These are phyloP conservation scores for Botrytis sinoallii DNA, from an alignment of 2,329 filamentous ascomycete genomes.

Conservation along the genomic window DNA sequence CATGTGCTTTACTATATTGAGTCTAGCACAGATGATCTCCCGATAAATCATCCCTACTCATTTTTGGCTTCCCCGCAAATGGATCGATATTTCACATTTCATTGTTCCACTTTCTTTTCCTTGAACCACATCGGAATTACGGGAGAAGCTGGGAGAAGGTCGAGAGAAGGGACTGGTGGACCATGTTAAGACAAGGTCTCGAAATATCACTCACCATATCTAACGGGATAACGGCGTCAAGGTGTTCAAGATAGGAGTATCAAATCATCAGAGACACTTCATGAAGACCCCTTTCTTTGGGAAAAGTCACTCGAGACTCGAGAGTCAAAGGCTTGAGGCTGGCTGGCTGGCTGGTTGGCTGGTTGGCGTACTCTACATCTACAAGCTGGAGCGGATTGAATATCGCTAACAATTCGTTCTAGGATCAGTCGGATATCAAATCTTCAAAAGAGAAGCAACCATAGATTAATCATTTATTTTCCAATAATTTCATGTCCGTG, in stretches of 20 bases:
- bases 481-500: slow-evolving; percentile 6
- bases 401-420: background rate
- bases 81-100: background rate
- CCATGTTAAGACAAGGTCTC: background rate
- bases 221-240: background rate
- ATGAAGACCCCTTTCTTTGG: background rate
- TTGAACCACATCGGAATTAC: background rate
- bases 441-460: background rate
- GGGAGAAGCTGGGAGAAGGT: background rate
- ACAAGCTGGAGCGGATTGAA: background rate
- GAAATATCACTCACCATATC: background rate
- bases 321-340: background rate
- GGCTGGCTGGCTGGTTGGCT: too few relatives aligned
- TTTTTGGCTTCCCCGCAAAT: background rate
- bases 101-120: background rate
- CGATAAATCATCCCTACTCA: background rate
- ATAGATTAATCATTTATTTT: background rate
- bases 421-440: background rate
- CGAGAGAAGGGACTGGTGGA: background rate
- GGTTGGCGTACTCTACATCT: too few relatives aligned
- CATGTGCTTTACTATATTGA: background rate
- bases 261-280: background rate
- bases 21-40: background rate
- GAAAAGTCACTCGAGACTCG: background rate
- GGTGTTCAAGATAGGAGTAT: background rate